These are phyloP conservation scores for Rhodotorula sp. DNA, from an alignment of 1,284 basidiomycete genomes.

Conservation along the genomic window DNA sequence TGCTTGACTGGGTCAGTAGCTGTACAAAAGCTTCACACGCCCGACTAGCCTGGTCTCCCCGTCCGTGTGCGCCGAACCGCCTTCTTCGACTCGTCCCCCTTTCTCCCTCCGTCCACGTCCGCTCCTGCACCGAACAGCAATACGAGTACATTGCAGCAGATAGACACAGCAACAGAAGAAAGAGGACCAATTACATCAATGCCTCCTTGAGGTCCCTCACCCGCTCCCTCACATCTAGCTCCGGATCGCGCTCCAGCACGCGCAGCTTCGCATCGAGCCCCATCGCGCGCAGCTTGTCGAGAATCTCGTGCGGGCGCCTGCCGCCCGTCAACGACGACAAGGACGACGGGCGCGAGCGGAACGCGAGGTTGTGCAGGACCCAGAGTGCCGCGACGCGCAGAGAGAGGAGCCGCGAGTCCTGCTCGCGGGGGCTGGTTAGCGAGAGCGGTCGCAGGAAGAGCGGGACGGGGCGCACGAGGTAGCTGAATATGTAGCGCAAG, in stretches of 20 bases:
- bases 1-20: too few species aligned
- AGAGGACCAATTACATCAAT: not conserved
- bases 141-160: not conserved
- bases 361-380: slow-evolving; percentile 43
- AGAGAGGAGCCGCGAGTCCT: slow-evolving; percentile 19
- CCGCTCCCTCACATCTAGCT: slow-evolving; percentile 44
- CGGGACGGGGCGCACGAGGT: slow-evolving; percentile 35
- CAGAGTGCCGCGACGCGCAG: slow-evolving; percentile 42
- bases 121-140: too few species aligned
- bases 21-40: too few species aligned
- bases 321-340: not conserved
- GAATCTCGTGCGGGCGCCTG: slow-evolving; percentile 29
- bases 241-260: slow-evolving; percentile 39
- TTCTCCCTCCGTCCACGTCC: too few species aligned
- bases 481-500: slow-evolving; percentile 27
- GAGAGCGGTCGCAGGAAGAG: too few species aligned
- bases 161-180: not conserved
- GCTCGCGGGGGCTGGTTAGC: not conserved
- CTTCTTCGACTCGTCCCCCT: too few species aligned
- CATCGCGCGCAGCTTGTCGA: slow-evolving; percentile 38
- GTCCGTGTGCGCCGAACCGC: too few species aligned
- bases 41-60: too few species aligned
- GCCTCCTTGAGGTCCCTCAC: slow-evolving; percentile 43
- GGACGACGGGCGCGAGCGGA: slow-evolving; percentile 15
- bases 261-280: slow-evolving; percentile 40